These are phyloP conservation scores for Neofusicoccum kwambonambiense DNA, from an alignment of 2,329 filamentous ascomycete species.

Conservation along the genomic window DNA sequence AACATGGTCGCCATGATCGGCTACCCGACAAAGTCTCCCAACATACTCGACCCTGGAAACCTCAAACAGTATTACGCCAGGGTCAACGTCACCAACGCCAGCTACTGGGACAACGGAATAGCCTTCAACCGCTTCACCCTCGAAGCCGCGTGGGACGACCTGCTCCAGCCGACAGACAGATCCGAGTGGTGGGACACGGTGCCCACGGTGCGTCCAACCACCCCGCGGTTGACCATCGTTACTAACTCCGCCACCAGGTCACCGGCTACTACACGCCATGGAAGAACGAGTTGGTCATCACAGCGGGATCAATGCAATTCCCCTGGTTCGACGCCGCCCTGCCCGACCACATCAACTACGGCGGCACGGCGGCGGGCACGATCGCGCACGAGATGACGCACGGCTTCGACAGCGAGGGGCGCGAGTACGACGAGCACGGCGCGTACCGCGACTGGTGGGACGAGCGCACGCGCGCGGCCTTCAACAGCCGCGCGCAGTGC, in stretches of 20 bases:
- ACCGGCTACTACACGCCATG: conserved; percentile 66
- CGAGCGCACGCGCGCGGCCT: too few relatives aligned
- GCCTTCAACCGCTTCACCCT: conserved; percentile 42
- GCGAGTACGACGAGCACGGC: too few relatives aligned
- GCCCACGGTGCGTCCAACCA: conserved; percentile 45
- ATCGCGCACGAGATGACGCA: conserved; percentile 30
- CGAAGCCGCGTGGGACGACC: conserved; percentile 56
- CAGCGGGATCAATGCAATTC: conserved; percentile 68
- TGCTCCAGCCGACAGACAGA: conserved; percentile 61
- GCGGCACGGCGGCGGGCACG: conserved; percentile 64
- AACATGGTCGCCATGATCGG: conserved; percentile 70
- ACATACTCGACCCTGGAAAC: conserved; percentile 58
- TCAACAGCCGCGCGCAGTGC: too few relatives aligned
- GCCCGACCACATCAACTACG: conserved; percentile 65
- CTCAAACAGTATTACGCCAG: conserved; percentile 58
- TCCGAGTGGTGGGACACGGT: conserved; percentile 58
- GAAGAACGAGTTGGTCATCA: conserved; percentile 66
- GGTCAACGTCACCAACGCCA: conserved; percentile 50
- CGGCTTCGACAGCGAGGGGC: too few relatives aligned
- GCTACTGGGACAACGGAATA: conserved; percentile 56
- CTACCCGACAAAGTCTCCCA: conserved; percentile 61
- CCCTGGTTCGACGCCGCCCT: conserved; percentile 63
- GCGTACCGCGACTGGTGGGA: too few relatives aligned
- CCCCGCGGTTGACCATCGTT: conserved; percentile 21
- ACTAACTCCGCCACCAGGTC: conserved; percentile 14